phyloP scores from a whole-genome alignment of 768 basidiomycete genomes.

The Pleurotus eryngii region DNA sequence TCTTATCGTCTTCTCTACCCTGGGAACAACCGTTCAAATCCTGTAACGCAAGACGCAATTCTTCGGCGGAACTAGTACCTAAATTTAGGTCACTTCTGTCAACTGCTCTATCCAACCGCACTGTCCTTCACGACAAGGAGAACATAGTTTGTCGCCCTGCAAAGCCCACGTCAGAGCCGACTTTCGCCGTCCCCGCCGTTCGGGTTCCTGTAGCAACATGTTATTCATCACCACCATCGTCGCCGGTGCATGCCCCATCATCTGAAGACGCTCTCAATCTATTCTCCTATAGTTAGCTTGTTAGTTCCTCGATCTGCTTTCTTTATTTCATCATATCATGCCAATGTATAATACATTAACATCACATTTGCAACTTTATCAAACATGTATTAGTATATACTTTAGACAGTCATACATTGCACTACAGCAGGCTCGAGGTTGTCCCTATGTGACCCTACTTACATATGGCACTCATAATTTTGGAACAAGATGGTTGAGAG shows the following conservation, averaged over 20 bases:
- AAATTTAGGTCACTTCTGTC: slow-evolving; percentile 13
- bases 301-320: too few relatives aligned
- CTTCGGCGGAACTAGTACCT: slow-evolving; percentile 6
- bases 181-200: not conserved
- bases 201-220: not conserved
- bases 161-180: not conserved
- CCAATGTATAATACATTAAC: too few relatives aligned
- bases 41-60: slow-evolving; percentile 8
- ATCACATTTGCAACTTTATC: too few relatives aligned
- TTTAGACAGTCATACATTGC: too few relatives aligned
- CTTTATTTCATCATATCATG: too few relatives aligned
- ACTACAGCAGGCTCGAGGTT: too few relatives aligned
- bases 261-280: slow-evolving; percentile 53
- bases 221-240: not conserved
- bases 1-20: not conserved
- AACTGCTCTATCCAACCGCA: slow-evolving; percentile 12
- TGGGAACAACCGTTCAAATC: not conserved
- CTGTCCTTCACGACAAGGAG: slow-evolving; percentile 9
- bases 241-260: slow-evolving; percentile 11
- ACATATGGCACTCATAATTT: too few relatives aligned
- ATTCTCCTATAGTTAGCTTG: slow-evolving; percentile 29
- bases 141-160: not conserved
- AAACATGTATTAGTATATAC: too few relatives aligned
- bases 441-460: too few relatives aligned
- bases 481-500: too few relatives aligned